Base-by-base conservation (phyloP, 345 rosid species). In the Eucalyptus sideroxylon region DNA sequence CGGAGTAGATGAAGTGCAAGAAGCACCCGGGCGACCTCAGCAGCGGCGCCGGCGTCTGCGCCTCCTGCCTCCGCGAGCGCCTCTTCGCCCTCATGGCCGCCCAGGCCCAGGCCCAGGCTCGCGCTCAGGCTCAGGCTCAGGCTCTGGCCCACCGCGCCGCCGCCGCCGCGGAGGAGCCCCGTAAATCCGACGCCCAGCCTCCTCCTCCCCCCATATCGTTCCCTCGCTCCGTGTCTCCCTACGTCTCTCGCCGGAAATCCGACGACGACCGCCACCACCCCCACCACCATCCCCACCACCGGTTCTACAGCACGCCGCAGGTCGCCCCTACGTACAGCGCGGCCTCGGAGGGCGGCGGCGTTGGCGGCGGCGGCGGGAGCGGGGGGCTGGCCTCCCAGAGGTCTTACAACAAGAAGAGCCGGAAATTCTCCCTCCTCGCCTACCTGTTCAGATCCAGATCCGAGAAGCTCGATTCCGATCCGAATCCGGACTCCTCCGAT, bases 141-240 rank as follows among this genome's bases (percentile, higher is more conserved):
- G 59, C 81, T 31, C 91, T 90, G 50, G 88, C 51, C 47, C 89
- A 89, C 53, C 69, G 62, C 65, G 55, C 83, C 13, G 53, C 44
- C 34, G 42, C 83, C 13, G 53, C 60, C 24, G 21, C 31, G 30
- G 56, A 88, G 45, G 89, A 50, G n/a, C 60, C n/a, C n/a, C 89
- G 89, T 34, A 50, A 72, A 86, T 53, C 86, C 50, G 31, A 87
- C 4, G 87, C 88, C 45, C 81, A 55, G 50, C 50, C 40, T 42
- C 88, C 27, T 42, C 88, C 91, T 5, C 93, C 94, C 14, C 96
- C 96, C 62, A 95, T 93, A 14, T 12, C 90, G 21, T 96, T 96
- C 91, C 99, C 99, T 86, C 96, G 95, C 88, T 96, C 99, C 56
- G 99, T 95, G 87, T 95, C 98, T 50, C 98, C 98, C 60, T 94